Evolutionary conservation across 345 rosid species (phyloP).

Genomic region (Syzygium aqueum): DNA sequence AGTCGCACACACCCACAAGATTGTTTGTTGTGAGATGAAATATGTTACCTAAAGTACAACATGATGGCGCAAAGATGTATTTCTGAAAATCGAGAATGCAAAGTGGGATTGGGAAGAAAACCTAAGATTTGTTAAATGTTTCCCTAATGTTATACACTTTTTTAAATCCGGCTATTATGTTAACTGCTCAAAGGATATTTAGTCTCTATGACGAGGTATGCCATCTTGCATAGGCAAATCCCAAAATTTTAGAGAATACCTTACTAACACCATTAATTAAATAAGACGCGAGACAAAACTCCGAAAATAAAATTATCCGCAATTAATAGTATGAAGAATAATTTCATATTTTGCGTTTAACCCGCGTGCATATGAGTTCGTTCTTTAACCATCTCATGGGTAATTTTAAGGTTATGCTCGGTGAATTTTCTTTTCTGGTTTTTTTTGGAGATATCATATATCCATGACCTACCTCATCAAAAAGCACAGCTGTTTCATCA

Average conservation of each 20-base stretch:
- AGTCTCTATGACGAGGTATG: neutral
- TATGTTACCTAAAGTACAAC: neutral
- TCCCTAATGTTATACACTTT: neutral
- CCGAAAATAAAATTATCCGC: neutral
- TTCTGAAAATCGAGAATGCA: neutral
- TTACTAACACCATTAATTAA: neutral
- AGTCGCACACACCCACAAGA: neutral
- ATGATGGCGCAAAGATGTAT: neutral
- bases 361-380: neutral
- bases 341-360: neutral
- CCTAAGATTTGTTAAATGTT: neutral
- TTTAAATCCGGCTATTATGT: neutral
- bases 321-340: too few relatives aligned
- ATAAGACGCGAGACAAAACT: neutral
- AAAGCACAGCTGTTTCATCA: slow-evolving; percentile 10
- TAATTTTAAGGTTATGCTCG: neutral
- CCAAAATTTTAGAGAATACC: neutral
- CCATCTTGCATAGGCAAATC: neutral
- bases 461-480: neutral
- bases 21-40: neutral
- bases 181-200: neutral
- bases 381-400: neutral
- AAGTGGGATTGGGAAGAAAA: neutral
- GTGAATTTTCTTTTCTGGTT: neutral
- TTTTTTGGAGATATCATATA: neutral